These are phyloP conservation scores for Amanita muscaria DNA, from an alignment of 768 basidiomycete species.

Conservation along the genomic window DNA sequence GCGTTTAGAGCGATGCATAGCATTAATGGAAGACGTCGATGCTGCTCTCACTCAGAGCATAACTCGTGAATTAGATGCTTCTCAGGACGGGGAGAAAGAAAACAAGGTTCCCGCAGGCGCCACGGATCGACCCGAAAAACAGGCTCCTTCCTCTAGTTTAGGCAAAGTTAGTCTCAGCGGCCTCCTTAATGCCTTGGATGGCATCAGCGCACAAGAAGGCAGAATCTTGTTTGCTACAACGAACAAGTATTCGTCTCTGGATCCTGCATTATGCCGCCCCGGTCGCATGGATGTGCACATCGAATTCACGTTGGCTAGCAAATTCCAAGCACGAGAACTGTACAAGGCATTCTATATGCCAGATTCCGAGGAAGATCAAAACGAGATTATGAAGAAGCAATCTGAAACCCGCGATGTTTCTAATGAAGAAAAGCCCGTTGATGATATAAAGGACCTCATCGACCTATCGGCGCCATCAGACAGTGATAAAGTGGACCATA, in stretches of 20 bases:
- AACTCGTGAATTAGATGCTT: conserved; percentile 51
- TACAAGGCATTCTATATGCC: conserved; percentile 50
- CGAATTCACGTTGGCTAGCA: conserved; percentile 68
- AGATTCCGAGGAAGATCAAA: conserved; percentile 19
- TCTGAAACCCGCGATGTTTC: neutral
- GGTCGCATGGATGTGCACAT: conserved; percentile 78
- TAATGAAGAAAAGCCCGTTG: conserved; percentile 8
- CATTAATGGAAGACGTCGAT: conserved; percentile 81
- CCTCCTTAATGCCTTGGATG: conserved; percentile 72
- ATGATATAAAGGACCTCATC: conserved; percentile 13
- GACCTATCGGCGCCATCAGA: conserved; percentile 17
- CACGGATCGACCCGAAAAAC: no score
- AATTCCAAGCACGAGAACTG: conserved; percentile 39
- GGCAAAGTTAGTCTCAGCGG: no score
- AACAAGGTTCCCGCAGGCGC: conserved; percentile 8
- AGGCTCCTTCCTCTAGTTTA: no score
- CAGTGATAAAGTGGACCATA: conserved; percentile 5
- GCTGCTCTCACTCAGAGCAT: conserved; percentile 56
- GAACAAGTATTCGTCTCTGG: conserved; percentile 62
- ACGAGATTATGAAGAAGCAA: conserved; percentile 6
- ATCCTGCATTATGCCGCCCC: conserved; percentile 66
- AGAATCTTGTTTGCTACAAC: conserved; percentile 75
- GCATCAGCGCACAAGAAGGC: conserved; percentile 75
- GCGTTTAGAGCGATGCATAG: conserved; percentile 47
- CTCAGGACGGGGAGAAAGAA: conserved; percentile 8